Base-by-base conservation (phyloP, 768 basidiomycete genomes). In the Pleurotus tuoliensis region DNA sequence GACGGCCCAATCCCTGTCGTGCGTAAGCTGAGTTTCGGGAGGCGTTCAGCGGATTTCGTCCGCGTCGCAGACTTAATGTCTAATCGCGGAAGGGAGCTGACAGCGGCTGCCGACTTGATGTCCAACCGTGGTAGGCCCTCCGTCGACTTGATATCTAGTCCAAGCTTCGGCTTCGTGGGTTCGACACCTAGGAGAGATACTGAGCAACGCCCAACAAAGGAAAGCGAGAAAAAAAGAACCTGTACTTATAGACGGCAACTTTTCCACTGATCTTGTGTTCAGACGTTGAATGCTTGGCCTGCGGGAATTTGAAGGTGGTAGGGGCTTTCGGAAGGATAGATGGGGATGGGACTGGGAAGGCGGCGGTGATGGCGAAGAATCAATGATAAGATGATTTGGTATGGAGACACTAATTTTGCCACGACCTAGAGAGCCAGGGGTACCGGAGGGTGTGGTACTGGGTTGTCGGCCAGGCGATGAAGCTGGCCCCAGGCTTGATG, bases 271-370 rank as follows among this genome's bases (percentile, higher is more conserved):
- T 25, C 20, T 44, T 5, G 88, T 89, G 62, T 85, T 80, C 24
- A 88, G 67, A n/a, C 73, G 73, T 18, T 84, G 84, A 2, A 75
- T 80, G 57, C 86, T 88, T 11, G 87, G 85, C 45, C 83, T 78
- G 20, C 82, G 73, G 30, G 6, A 18, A 40, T 12, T n/a, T 11
- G 76, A 76, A 3, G 80, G 82, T 11, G 80, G 76, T 5, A 78
- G 76, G 2, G 80, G 75, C 38, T 73, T 69, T 55, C 74, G 69
- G 73, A 88, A 87, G 6, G 71, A 67, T 41, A 83, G 69, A 30
- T 83, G 81, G 0, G 51, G 51, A 25, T 53, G 37, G 11, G 51
- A 39, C 2, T 41, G 38, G 3, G 86, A 87, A 1, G 88, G 87
- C 0, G 87, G 84, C 3, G 87, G 84, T 0, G 88, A 88, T 5